Evolutionary conservation across 2,329 filamentous ascomycete genomes (phyloP), one percentile per base, ranked within the genome.

Genomic region (Chaetoscypha palmicola): DNA sequence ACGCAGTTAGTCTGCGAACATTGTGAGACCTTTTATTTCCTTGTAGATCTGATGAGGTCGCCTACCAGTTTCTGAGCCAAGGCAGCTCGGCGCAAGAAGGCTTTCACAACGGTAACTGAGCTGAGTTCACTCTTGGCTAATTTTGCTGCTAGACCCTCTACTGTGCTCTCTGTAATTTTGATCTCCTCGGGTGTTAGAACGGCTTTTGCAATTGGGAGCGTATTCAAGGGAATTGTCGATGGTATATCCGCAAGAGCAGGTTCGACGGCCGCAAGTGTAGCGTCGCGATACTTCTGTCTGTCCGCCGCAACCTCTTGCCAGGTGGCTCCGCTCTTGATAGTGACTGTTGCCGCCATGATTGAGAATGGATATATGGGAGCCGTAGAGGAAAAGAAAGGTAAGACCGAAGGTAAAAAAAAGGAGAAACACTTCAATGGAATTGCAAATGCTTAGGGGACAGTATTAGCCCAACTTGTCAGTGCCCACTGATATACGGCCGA

Each of bases 41-140:
- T 12, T 8, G 19, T 9, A 10, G 10, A 26, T 23, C 4, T 20
- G 14, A 40, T 20, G n/a, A 23, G 12, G 11, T 47, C 52, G 36
- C 52, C 34, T 49, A 70, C 66, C 31, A 74, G 58, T 51, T 65
- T 67, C 46, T 74, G 71, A 2, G 74, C 74, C 16, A 78, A 56
- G 7, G 61, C 71, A 17, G 76, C 76, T 24, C 75, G 64, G 31
- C 70, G 64, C 36, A 77, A 61, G 57, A 78, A 79, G 1, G 75
- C 74, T 19, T 61, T 66, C 2, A 66, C 16, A 65, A 68, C 8
- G 66, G 70, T 45, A 64, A 69, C 44, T 62, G 67, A 20, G 67
- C 62, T 68, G 33, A 71, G 54, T 39, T 66, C 59, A 2, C 68
- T 66, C 4, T 56, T 61, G 3, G 68, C 64, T 23, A 79, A 59